These are phyloP conservation scores for Phyllosticta citribraziliensis DNA, from an alignment of 2,329 filamentous ascomycete genomes.

Conservation along the genomic window DNA sequence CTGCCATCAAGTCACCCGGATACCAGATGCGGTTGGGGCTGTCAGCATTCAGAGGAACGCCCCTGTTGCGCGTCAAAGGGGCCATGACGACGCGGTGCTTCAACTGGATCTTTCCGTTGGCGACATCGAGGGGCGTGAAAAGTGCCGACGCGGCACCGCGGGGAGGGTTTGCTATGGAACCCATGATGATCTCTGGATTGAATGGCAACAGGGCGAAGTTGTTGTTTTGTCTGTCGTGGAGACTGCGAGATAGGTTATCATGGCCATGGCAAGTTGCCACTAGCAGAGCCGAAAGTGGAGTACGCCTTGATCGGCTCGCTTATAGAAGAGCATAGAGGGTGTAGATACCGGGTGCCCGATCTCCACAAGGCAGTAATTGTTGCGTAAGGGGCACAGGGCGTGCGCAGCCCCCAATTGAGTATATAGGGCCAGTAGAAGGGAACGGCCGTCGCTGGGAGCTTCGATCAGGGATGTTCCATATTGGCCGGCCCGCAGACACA, in stretches of 20 bases:
- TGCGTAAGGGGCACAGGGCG: background rate
- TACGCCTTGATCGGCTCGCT: background rate
- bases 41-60: conserved; percentile 33
- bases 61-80: conserved; percentile 34
- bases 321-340: background rate
- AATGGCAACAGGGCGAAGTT: background rate
- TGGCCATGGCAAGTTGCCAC: background rate
- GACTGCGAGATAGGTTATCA: background rate
- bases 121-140: conserved; percentile 25
- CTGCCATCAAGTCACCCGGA: conserved; percentile 34
- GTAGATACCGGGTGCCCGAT: background rate
- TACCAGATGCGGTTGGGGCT: conserved; percentile 42
- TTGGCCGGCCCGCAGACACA: background rate
- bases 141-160: conserved; percentile 22
- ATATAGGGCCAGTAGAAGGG: background rate
- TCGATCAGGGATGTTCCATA: background rate
- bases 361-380: background rate
- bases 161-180: background rate
- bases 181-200: background rate
- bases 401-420: background rate
- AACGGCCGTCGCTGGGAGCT: background rate
- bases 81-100: conserved; percentile 31
- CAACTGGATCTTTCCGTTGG: conserved; percentile 24
- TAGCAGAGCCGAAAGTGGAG: background rate
- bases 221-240: background rate